Base-by-base conservation (phyloP, 352 stramenopile genomes). In the Peronospora farinosa region DNA sequence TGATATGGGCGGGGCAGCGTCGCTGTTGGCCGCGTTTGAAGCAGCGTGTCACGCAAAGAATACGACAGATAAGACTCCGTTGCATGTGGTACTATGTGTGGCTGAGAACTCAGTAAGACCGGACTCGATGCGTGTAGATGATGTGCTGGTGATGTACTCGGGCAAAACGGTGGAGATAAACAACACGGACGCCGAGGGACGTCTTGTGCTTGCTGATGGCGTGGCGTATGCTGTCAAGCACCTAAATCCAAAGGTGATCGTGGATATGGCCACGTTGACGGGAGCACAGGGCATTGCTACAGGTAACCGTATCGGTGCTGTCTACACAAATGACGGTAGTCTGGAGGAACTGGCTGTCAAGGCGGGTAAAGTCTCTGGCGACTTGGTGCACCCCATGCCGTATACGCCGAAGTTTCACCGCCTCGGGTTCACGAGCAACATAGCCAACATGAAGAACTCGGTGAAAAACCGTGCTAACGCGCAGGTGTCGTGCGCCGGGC, bases 361-460 rank as follows among this genome's bases (percentile, higher is more conserved):
- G 38, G 81, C 81, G 16, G 95, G 93, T 36, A 88, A 95, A 57
- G 30, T 55, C 19, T 95, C 82, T 12, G 95, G 95, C 27, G 95
- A 98, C 60, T 73, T 98, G 28, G 78, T 81, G 25, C 92, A 95
- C 74, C 86, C 92, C 6, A 66, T 98, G 53, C 75, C 95, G 19
- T 98, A 97, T 66, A 77, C 72, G 40, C 95, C 95, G 0, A 92
- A 98, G 62, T 88, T 98, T 38, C 91, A 95, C 63, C 83, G 83
- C 47, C 63, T 66, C 21, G 93, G 98, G 62, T 98, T 98, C 69
- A 88, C 86, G 60, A 92, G 73, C 57, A 73, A 81, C 13, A 78
- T 98, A 16, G 92, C 95, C 3, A 93, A 98, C 64, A 98, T 98
- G 93, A 98, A 98, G 65, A 98, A 98, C 72, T 95, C 74, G 40